These are phyloP conservation scores for Wickerhamomyces sp. DNA, from an alignment of 1,139 yeast species.

Conservation along the genomic window DNA sequence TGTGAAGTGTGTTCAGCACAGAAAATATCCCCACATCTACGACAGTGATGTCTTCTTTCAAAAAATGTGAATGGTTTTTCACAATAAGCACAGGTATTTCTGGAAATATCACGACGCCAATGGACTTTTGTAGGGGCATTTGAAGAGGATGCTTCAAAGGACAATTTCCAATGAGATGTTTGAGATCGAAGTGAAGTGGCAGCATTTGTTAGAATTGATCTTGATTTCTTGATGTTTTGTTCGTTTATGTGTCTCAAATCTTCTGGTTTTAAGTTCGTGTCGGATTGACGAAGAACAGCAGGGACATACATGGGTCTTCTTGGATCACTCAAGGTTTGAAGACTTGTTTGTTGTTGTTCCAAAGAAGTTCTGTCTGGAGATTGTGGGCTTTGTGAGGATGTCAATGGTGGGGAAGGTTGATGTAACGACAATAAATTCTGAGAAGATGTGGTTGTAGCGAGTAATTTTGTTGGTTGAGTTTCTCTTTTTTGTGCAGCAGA, in stretches of 20 bases:
- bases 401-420: constrained; percentile 1
- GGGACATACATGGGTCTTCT: constrained; percentile 86
- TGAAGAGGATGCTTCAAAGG: constrained; percentile 9
- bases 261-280: constrained; percentile 34
- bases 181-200: constrained; percentile 20
- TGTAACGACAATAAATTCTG: constrained; percentile 6
- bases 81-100: constrained; percentile 69
- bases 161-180: constrained; percentile 22
- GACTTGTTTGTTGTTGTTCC: constrained; percentile 2
- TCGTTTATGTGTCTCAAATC: constrained; percentile 26
- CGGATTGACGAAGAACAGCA: constrained; percentile 70
- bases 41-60: constrained; percentile 90
- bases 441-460: constrained; percentile 16
- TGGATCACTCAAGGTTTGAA: constrained; percentile 61
- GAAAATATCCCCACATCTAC: constrained; percentile 89
- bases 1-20: constrained; percentile 61
- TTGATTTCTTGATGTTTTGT: constrained; percentile 18
- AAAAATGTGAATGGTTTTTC: constrained; percentile 60
- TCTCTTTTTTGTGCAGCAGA: constrained; percentile 11
- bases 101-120: constrained; percentile 72
- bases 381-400: constrained; percentile 9
- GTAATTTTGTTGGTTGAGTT: constrained; percentile 6
- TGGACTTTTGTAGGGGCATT: constrained; percentile 53
- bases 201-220: constrained; percentile 15
- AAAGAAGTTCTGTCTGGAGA: neutral